A percentile compares a stretch with the other conserved stretches of the same genome.
phyloP scores from a whole-genome alignment of 371 early-diverging fungal species.

The Nematocida minor region DNA sequence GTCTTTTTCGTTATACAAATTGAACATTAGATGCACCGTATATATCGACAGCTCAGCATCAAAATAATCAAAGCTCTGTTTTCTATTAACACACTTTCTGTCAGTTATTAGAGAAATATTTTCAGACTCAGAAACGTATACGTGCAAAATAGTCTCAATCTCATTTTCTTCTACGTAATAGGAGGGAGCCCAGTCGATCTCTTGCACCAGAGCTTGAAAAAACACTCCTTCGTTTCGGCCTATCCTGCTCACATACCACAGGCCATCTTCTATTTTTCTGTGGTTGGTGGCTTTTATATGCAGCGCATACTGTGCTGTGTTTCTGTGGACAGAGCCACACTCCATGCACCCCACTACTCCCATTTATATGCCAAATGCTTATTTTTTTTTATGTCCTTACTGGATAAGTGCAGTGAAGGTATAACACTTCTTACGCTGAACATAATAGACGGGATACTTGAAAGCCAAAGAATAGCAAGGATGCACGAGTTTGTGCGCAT shows the following conservation, averaged over 20 bases:
- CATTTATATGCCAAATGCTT: not conserved
- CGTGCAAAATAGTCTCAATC: not conserved
- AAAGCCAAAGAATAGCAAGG: not conserved
- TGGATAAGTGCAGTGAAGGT: not conserved
- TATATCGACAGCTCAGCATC: slow-evolving; percentile 23
- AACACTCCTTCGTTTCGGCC: not conserved
- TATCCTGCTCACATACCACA: not conserved
- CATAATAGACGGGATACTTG: not conserved
- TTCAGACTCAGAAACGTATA: not conserved
- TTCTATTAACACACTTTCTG: not conserved
- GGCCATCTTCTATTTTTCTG: not conserved
- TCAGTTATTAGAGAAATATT: not conserved
- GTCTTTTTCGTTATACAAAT: too few species aligned
- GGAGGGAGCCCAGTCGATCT: not conserved
- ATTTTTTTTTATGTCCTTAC: not conserved
- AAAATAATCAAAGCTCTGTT: slow-evolving; percentile 27
- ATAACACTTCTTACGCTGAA: not conserved
- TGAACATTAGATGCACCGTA: slow-evolving; percentile 25
- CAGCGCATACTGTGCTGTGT: not conserved
- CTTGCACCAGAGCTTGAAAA: not conserved
- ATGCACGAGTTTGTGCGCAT: not conserved
- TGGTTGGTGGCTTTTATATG: not conserved
- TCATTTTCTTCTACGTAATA: not conserved
- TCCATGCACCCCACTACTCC: not conserved
- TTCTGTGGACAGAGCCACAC: not conserved